These are phyloP conservation scores for Mortierella sp. DNA, from an alignment of 371 early-diverging fungal genomes.

Conservation along the genomic window DNA sequence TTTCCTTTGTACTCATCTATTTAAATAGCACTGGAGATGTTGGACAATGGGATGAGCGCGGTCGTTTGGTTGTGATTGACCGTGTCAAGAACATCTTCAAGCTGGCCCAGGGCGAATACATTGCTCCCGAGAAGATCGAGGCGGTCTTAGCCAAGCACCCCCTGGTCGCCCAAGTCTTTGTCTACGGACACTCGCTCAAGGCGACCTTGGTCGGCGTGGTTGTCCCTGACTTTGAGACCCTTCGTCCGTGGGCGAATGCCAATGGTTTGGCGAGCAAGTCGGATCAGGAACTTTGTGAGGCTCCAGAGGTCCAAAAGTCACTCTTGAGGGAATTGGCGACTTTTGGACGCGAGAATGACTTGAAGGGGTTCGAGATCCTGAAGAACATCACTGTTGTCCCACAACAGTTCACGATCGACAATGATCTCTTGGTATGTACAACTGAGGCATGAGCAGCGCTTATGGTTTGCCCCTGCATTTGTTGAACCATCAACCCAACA, in stretches of 20 bases:
- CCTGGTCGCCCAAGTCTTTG: slow-evolving; percentile 84
- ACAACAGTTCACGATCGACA: slow-evolving; percentile 75
- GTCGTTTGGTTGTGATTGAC: slow-evolving; percentile 90
- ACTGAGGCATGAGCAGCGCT: not conserved
- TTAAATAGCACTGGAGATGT: slow-evolving; percentile 94
- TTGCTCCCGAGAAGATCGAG: slow-evolving; percentile 99
- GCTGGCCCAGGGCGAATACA: slow-evolving; percentile 94
- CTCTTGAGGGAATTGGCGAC: slow-evolving; percentile 70
- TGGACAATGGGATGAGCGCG: slow-evolving; percentile 84
- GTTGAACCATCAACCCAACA: no score
- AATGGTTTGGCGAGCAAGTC: slow-evolving; percentile 46
- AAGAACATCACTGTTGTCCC: slow-evolving; percentile 70
- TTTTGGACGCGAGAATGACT: slow-evolving; percentile 75
- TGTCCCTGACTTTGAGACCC: slow-evolving; percentile 81
- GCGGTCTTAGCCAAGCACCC: slow-evolving; percentile 78
- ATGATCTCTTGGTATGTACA: slow-evolving; percentile 63
- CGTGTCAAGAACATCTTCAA: slow-evolving; percentile 99
- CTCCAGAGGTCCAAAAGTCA: slow-evolving; percentile 66
- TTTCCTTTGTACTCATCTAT: not conserved
- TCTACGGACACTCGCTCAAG: slow-evolving; percentile 94
- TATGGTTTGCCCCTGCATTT: not conserved
- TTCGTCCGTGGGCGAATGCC: slow-evolving; percentile 61
- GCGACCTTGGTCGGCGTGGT: slow-evolving; percentile 87
- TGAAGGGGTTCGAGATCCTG: slow-evolving; percentile 90
- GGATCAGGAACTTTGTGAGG: slow-evolving; percentile 67